These are phyloP conservation scores for Globisporangium perplexum DNA, from an alignment of 352 stramenopile genomes.

Conservation along the genomic window DNA sequence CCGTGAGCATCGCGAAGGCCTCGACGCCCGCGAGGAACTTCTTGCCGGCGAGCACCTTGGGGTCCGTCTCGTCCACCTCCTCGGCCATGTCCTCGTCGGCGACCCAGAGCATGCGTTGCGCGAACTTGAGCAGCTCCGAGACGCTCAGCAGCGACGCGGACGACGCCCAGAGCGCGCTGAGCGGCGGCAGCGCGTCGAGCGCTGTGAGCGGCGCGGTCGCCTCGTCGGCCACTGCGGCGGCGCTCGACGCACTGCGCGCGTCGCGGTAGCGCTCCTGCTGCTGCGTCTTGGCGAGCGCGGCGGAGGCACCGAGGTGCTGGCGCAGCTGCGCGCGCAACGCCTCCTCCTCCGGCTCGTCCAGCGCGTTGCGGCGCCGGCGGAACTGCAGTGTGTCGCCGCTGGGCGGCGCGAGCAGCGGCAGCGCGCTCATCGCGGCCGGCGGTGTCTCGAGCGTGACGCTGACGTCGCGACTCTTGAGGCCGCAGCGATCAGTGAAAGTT, in stretches of 20 bases:
- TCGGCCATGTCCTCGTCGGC: constrained; percentile 46
- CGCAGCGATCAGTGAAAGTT: no score
- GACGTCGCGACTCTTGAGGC: background rate
- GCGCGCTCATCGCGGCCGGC: background rate
- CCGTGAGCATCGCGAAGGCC: constrained; percentile 46
- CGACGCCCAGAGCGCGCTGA: constrained; percentile 22
- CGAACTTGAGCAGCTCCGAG: constrained; percentile 24
- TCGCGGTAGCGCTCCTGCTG: constrained; percentile 10
- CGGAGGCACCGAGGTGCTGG: constrained; percentile 29
- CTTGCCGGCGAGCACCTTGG: constrained; percentile 44
- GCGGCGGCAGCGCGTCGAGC: background rate
- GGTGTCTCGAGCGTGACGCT: background rate
- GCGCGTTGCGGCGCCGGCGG: constrained; percentile 35
- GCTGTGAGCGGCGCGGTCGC: constrained; percentile 11
- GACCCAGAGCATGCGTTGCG: constrained; percentile 37
- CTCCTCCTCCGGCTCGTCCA: constrained; percentile 42
- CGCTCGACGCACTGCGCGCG: constrained; percentile 5
- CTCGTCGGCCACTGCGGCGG: constrained; percentile 9
- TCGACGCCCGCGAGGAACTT: constrained; percentile 51
- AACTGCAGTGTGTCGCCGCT: constrained; percentile 31
- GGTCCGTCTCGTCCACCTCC: constrained; percentile 43
- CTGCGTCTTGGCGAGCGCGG: constrained; percentile 9
- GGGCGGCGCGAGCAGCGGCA: constrained; percentile 30
- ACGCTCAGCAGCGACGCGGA: constrained; percentile 15
- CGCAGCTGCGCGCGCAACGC: constrained; percentile 36